These are phyloP conservation scores for Solanum pennellii DNA, from an alignment of 257 asterid genomes.

Conservation along the genomic window DNA sequence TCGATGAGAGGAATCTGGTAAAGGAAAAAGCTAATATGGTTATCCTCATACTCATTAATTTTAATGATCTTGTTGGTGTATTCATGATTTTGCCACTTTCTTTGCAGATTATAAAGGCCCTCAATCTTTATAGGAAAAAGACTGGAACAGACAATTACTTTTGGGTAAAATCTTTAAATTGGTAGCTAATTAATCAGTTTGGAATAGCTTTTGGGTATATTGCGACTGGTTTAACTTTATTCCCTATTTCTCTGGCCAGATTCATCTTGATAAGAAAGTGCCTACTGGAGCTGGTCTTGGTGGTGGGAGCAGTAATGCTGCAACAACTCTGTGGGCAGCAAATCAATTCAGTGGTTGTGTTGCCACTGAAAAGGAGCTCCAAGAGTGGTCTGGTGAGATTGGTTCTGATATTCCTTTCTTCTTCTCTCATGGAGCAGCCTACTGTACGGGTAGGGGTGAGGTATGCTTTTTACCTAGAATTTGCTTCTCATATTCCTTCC, in stretches of 20 bases:
- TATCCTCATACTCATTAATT: not conserved
- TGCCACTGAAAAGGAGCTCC: constrained; percentile 87
- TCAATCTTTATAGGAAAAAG: constrained; percentile 84
- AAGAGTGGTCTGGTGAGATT: constrained; percentile 92
- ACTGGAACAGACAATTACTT: constrained; percentile 71
- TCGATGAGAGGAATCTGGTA: constrained; percentile 78
- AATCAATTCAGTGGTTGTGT: constrained; percentile 77
- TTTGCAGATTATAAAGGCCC: constrained; percentile 92
- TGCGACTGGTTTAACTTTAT: not conserved
- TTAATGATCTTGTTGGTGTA: not conserved
- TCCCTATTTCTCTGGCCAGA: constrained; percentile 15
- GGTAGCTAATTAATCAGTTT: not conserved
- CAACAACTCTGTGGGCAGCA: constrained; percentile 99
- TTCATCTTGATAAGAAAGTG: constrained; percentile 92
- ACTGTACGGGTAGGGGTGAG: constrained; percentile 94
- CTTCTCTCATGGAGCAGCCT: constrained; percentile 96
- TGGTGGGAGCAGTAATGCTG: constrained; percentile 99
- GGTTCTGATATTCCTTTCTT: constrained; percentile 95
- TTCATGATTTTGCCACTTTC: not conserved
- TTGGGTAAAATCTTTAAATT: constrained; percentile 39
- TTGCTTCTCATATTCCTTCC: not conserved
- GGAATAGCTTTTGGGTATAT: not conserved
- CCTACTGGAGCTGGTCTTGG: constrained; percentile 99
- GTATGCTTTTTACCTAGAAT: constrained; percentile 22
- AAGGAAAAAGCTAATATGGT: not conserved